Evolutionary conservation across 2,329 filamentous ascomycete species (phyloP).

Genomic region (Sporothrix globosa): DNA sequence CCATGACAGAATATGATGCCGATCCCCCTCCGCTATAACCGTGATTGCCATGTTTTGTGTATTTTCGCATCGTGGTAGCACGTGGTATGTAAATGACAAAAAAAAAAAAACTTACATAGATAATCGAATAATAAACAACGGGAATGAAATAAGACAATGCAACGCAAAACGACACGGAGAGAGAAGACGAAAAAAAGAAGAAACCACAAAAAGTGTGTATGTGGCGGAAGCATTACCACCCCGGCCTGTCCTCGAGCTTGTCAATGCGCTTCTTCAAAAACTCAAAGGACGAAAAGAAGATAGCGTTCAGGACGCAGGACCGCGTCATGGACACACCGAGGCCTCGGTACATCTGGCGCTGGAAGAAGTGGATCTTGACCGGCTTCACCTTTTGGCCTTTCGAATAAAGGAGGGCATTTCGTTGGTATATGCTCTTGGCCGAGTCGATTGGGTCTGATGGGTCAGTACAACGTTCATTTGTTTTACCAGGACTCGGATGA

Average conservation of each 20-base stretch:
- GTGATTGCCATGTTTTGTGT: not conserved
- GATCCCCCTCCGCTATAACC: not conserved
- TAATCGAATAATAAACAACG: not conserved
- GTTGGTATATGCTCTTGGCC: constrained; percentile 83
- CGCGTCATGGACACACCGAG: constrained; percentile 81
- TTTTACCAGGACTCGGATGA: constrained; percentile 35
- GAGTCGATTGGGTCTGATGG: constrained; percentile 70
- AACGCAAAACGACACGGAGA: not conserved
- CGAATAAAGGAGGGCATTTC: constrained; percentile 73
- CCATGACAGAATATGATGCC: not conserved
- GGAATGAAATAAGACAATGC: not conserved
- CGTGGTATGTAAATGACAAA: not conserved
- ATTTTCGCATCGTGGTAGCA: not conserved
- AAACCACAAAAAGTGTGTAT: not conserved
- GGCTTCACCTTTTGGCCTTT: constrained; percentile 66
- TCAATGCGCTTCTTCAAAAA: constrained; percentile 73
- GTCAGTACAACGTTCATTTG: constrained; percentile 38
- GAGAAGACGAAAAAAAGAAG: not conserved
- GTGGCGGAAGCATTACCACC: not conserved
- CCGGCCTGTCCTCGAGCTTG: constrained; percentile 52
- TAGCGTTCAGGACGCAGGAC: constrained; percentile 80
- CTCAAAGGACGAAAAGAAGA: constrained; percentile 89
- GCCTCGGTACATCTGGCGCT: constrained; percentile 77
- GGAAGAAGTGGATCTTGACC: constrained; percentile 78
- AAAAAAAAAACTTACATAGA: not conserved